phyloP scores from a whole-genome alignment of 768 basidiomycete species.

The Termitomyces sp. region DNA sequence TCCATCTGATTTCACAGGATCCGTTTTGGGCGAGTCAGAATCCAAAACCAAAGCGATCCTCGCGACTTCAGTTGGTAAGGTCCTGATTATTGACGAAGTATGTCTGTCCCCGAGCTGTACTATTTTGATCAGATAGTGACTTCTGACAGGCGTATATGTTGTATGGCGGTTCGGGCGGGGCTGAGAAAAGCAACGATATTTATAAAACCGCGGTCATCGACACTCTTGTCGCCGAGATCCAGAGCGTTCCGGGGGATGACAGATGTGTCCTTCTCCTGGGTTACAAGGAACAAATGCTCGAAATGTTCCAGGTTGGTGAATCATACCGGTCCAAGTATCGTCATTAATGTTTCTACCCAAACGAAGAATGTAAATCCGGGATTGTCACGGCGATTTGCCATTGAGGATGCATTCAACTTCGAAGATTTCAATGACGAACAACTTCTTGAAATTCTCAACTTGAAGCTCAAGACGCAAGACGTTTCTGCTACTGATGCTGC shows the following conservation, averaged over 20 bases:
- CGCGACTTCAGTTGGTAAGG: neutral
- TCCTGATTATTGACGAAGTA: conserved; percentile 1
- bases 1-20: neutral
- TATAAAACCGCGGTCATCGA: conserved; percentile 72
- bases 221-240: conserved; percentile 72
- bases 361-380: neutral
- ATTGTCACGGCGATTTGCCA: neutral
- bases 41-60: neutral
- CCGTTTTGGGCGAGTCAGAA: neutral
- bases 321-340: neutral
- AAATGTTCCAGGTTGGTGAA: conserved; percentile 64
- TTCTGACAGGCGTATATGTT: neutral
- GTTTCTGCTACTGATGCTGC: neutral
- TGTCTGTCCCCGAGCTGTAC: neutral
- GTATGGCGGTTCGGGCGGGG: neutral
- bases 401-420: conserved; percentile 1
- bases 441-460: neutral
- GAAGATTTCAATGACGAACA: neutral
- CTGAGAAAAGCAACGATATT: conserved; percentile 29
- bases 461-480: neutral
- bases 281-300: conserved; percentile 62
- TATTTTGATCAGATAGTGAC: neutral
- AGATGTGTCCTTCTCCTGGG: conserved; percentile 64
- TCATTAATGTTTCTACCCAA: neutral
- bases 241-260: conserved; percentile 66